Percentiles rank a stretch among this genome's conserved stretches.
Conservation (phyloP, 257 asterid species). For the Jacaranda mimosifolia region DNA sequence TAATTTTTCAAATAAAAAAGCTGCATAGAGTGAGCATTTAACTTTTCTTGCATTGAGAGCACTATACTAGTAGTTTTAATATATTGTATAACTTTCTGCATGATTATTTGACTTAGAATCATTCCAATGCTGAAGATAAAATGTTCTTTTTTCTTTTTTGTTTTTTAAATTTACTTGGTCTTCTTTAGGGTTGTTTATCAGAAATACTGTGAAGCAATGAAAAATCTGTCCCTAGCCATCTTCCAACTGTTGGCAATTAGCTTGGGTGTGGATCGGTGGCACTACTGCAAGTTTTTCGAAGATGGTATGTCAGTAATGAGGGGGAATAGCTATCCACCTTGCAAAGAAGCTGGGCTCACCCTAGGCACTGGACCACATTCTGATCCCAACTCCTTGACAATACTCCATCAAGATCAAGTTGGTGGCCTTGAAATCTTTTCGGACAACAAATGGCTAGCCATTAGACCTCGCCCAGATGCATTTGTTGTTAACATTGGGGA, state of each 20-base stretch:
- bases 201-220: slow-evolving; percentile 67
- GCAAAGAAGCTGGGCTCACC: slow-evolving; percentile 63
- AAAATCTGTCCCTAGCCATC: slow-evolving; percentile 47
- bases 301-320: slow-evolving; percentile 71
- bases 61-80: too few species aligned
- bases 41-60: too few species aligned
- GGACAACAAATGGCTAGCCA: slow-evolving; percentile 63
- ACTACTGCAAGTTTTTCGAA: slow-evolving; percentile 50
- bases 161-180: neutral
- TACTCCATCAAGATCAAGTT: slow-evolving; percentile 75
- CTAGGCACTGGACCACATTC: slow-evolving; percentile 83
- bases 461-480: slow-evolving; percentile 61
- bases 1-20: too few species aligned
- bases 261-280: slow-evolving; percentile 55
- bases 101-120: too few species aligned
- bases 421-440: slow-evolving; percentile 74
- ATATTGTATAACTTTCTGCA: too few species aligned
- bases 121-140: too few species aligned
- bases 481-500: slow-evolving; percentile 78
- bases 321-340: slow-evolving; percentile 68
- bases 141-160: too few species aligned
- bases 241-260: slow-evolving; percentile 63
- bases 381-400: slow-evolving; percentile 73
- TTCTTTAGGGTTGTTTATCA: slow-evolving; percentile 51
- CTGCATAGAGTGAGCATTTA: too few species aligned